Evolutionary conservation across 1,139 yeast species (phyloP).

Genomic region (Schwanniomyces etchellsii): DNA sequence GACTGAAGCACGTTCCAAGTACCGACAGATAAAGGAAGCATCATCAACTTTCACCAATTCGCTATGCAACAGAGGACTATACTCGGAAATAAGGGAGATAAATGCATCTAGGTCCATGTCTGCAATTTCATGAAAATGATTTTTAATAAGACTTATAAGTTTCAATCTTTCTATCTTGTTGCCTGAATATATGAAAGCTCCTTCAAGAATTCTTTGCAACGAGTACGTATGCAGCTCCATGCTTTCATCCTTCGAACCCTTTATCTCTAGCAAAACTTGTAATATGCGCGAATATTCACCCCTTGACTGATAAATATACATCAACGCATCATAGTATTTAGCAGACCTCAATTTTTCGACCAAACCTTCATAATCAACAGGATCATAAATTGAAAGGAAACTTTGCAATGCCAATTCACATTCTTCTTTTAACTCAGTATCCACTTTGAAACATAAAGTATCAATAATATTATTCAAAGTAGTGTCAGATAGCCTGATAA

Average conservation of each 20-base stretch:
- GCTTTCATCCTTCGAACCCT: slow-evolving; percentile 1
- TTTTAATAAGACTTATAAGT: not conserved
- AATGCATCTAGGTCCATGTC: not conserved
- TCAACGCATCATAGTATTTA: slow-evolving; percentile 52
- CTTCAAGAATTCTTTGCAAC: not conserved
- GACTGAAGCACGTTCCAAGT: not conserved
- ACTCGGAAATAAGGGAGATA: not conserved
- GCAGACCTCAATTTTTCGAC: slow-evolving; percentile 49
- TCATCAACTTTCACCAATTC: not conserved
- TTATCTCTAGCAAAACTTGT: slow-evolving; percentile 27
- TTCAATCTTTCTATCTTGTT: not conserved
- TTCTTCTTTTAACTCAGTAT: slow-evolving; percentile 41
- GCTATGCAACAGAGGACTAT: not conserved
- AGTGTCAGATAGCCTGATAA: slow-evolving; percentile 62
- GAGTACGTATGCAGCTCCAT: not conserved
- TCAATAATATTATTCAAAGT: slow-evolving; percentile 43
- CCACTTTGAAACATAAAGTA: slow-evolving; percentile 42
- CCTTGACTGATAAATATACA: slow-evolving; percentile 50
- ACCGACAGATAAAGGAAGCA: not conserved
- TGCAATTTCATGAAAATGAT: not conserved
- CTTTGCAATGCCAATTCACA: slow-evolving; percentile 72
- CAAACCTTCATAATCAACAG: slow-evolving; percentile 43
- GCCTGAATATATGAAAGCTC: not conserved
- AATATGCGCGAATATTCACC: slow-evolving; percentile 47
- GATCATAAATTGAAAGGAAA: slow-evolving; percentile 56